A percentile compares a stretch with the other conserved stretches of the same genome.
phyloP scores from a whole-genome alignment of 2,329 filamentous ascomycete genomes.

The Botrytis fabae region DNA sequence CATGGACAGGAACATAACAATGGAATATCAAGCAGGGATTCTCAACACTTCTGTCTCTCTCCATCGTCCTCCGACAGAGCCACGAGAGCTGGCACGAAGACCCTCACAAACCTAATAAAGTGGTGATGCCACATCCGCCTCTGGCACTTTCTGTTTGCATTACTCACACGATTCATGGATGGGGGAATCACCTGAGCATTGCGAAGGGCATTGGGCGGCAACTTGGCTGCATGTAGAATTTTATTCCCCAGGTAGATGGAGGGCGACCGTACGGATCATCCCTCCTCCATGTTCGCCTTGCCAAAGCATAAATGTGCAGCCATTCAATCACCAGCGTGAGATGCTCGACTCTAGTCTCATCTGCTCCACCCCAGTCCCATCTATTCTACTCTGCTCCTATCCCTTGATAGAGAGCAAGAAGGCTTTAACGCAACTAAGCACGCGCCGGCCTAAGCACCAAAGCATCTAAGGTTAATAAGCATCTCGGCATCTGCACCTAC shows the following conservation, averaged over 20 bases:
- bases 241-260: neutral
- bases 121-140: neutral
- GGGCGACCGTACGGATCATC: neutral
- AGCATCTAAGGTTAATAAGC: neutral
- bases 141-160: neutral
- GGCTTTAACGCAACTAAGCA: neutral
- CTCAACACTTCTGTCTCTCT: neutral
- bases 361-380: no score
- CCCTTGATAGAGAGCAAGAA: neutral
- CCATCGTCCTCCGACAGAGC: neutral
- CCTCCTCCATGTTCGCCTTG: neutral
- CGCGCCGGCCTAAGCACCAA: neutral
- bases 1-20: neutral
- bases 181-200: neutral
- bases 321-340: neutral
- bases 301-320: conserved; percentile 5
- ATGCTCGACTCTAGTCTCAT: no score
- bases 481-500: neutral
- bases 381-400: neutral
- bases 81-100: neutral
- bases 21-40: conserved; percentile 8
- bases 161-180: conserved; percentile 12
- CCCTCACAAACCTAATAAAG: neutral
- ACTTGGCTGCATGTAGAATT: neutral
- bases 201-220: neutral